Evolutionary conservation across 106 monocot genomes (phyloP).

Genomic region (Dendrobium officinale): DNA sequence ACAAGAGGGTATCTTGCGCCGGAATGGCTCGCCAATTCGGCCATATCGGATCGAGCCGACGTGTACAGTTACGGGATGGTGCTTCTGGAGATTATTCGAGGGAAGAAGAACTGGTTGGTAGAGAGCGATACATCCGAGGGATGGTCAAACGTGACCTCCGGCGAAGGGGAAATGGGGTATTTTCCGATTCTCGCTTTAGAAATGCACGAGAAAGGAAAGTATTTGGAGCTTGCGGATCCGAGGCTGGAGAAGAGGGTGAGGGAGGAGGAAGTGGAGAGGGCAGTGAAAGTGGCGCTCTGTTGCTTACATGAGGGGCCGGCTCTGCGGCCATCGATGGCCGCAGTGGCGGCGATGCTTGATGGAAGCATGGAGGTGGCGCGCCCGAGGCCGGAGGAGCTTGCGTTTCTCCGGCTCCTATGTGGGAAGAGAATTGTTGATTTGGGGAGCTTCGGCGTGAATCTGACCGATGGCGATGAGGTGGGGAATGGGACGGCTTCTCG

Average conservation of each 20-base stretch:
- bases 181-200: conserved; percentile 76
- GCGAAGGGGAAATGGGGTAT: conserved; percentile 14
- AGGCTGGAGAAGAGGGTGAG: conserved; percentile 60
- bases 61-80: conserved; percentile 98
- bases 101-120: conserved; percentile 53
- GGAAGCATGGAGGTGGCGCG: conserved; percentile 22
- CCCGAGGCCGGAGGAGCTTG: conserved; percentile 47
- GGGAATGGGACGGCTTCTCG: background rate
- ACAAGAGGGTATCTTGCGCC: conserved; percentile 92
- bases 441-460: background rate
- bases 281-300: conserved; percentile 50
- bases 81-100: conserved; percentile 71
- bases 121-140: background rate
- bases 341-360: conserved; percentile 64
- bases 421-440: conserved; percentile 14
- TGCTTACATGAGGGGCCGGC: conserved; percentile 74
- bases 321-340: conserved; percentile 53
- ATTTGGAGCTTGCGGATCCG: conserved; percentile 68
- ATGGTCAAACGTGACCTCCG: background rate
- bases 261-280: conserved; percentile 40
- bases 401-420: conserved; percentile 32
- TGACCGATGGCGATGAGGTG: too few species aligned
- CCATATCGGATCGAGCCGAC: conserved; percentile 78
- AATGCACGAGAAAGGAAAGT: conserved; percentile 60
- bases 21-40: conserved; percentile 86